Evolutionary conservation across 805 yeast species (phyloP), one percentile per base, ranked within the genome.

Genomic region (Saturnispora mendoncae): DNA sequence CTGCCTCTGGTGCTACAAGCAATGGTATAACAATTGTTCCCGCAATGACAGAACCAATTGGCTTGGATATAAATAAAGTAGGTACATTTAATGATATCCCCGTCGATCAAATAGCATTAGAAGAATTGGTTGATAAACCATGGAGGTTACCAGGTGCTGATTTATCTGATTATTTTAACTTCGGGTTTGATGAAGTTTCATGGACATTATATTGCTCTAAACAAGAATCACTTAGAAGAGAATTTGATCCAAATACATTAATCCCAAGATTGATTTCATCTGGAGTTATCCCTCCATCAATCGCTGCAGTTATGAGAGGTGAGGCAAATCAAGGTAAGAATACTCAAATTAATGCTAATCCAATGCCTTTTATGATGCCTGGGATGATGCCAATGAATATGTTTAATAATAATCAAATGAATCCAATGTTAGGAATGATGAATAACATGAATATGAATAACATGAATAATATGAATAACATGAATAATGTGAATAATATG

Each of bases 121-220:
- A 82, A 46, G 81, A 79, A 41, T 65, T 88, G 37, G 86, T 84
- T 49, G 95, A 87, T 50, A 94, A 94, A 64, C 99, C 99, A 7
- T 92, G 99, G 99, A 74, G 98, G 57, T 78, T 84, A 49, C 97
- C 97, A 1, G 98, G 97, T 29, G 95, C 95, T 3, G 97, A 92
- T 62, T 65, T 85, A 31, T 74, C 94, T 6, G 97, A 92, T 60
- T 94, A 87, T 61, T 92, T 92, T 69, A 92, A 92, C 64, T 92
- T 78, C 55, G 98, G 98, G 2, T 92, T 92, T 57, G 95, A 92
- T 58, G 99, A 92, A 65, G 74, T 84, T 50, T 83, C 97, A 13
- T 92, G 99, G 99, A 78, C 83, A 41, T 86, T 88, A 19, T 92
- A 92, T 62, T 79, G 95, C 51, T 69, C 79, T 32, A 86, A 85